Evolutionary conservation across 805 yeast species (phyloP), one percentile per base, ranked within the genome.

Genomic region (Yamadazyma phyllophila): DNA sequence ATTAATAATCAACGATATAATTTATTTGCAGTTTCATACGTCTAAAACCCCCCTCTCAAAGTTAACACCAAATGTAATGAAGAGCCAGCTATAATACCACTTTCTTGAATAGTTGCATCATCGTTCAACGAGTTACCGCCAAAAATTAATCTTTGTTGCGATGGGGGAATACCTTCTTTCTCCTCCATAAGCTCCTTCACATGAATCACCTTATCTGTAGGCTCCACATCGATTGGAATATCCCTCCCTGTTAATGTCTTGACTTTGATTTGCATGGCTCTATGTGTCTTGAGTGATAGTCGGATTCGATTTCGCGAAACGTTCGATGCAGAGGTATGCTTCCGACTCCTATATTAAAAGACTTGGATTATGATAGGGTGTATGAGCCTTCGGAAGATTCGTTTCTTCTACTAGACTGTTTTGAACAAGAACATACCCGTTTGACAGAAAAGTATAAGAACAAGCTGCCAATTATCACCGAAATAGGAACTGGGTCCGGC

Each of bases 351-450:
- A 62, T 64, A 7, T 69, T 85, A 1, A 52, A 58, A 1, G 63
- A 71, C 14, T 75, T 83, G 14, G 85, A 85, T 56, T 78, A 74
- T 50, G 82, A 77, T n/a, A 76, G 75, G 54, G 96, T 92, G 3
- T 94, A 94, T 61, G 99, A 94, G 59, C 98, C 99, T 0, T 80
- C 96, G 0, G 99, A 94, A 57, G 99, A 94, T 67, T 80, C 96
- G 7, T 94, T 85, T 59, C 77, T 92, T 8, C 69, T 94, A 8
- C 65, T 94, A 36, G 99, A 94, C 61, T 73, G 85, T 12, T 71
- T 94, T 39, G 98, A 94, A 57, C 61, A 69, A 34, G 85, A 87
- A 42, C 62, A 59, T 38, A 54, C 50, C 1, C 71, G 54, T 31
- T 57, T 83, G 16, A 47, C 43, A 12, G 29, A 35, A 10, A 52